Percentiles rank a stretch among this genome's conserved stretches.
Evolutionary conservation across 805 yeast species (phyloP).

Genomic region (Metschnikowia borealis): DNA sequence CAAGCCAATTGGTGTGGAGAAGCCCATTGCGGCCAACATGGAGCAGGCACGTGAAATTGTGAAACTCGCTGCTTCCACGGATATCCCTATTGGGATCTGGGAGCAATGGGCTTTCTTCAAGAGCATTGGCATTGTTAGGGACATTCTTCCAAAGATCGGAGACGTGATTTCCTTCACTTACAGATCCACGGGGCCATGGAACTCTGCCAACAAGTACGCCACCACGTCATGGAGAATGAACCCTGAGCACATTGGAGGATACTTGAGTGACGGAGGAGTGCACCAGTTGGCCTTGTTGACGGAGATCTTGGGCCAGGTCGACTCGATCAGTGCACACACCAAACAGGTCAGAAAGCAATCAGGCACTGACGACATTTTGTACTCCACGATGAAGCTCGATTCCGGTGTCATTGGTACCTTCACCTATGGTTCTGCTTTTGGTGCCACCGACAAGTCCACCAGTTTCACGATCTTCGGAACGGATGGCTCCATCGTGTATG

Average conservation of each 20-base stretch:
- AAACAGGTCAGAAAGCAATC: constrained; percentile 71
- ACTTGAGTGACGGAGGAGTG: constrained; percentile 91
- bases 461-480: constrained; percentile 72
- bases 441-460: constrained; percentile 69
- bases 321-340: constrained; percentile 69
- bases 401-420: constrained; percentile 75
- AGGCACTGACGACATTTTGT: constrained; percentile 79
- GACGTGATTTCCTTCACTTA: constrained; percentile 65
- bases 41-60: constrained; percentile 81
- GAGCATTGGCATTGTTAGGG: constrained; percentile 51
- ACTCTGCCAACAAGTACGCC: constrained; percentile 54
- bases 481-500: constrained; percentile 68
- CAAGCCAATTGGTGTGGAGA: constrained; percentile 81
- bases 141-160: constrained; percentile 67
- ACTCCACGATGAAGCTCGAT: constrained; percentile 59
- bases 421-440: constrained; percentile 83
- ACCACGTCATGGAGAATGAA: constrained; percentile 81
- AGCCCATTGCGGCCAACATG: constrained; percentile 87
- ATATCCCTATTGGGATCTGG: constrained; percentile 67
- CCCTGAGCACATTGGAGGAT: constrained; percentile 93
- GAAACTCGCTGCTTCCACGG: constrained; percentile 53
- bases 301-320: constrained; percentile 72
- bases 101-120: constrained; percentile 84
- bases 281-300: constrained; percentile 89
- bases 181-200: constrained; percentile 71